Conservation (phyloP, 805 yeast genomes). For the Millerago galiae region DNA sequence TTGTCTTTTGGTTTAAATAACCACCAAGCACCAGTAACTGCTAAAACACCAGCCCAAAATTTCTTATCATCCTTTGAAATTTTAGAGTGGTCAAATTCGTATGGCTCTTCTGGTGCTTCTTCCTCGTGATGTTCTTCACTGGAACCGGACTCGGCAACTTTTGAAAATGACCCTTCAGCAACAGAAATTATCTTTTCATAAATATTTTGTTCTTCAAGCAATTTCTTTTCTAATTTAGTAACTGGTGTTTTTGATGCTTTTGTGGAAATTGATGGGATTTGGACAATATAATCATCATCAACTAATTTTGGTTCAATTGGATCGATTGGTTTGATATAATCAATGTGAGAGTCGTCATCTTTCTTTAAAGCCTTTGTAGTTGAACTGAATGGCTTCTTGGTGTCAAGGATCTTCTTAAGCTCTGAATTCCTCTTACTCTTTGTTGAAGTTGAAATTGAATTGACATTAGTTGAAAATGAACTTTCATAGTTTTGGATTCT, state of each 20-base stretch:
- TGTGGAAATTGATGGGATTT: slow-evolving; percentile 39
- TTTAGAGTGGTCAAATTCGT: slow-evolving; percentile 11
- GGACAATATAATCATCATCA: slow-evolving; percentile 40
- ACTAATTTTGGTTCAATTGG: slow-evolving; percentile 33
- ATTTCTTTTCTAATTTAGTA: slow-evolving; percentile 23
- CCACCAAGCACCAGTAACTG: slow-evolving; percentile 27
- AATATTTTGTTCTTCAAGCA: slow-evolving; percentile 6
- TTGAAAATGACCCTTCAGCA: slow-evolving; percentile 22
- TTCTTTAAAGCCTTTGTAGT: slow-evolving; percentile 32
- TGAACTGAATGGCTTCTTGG: slow-evolving; percentile 9
- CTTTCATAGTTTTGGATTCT: slow-evolving; percentile 25
- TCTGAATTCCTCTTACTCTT: slow-evolving; percentile 5
- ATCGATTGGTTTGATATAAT: slow-evolving; percentile 38
- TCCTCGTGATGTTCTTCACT: slow-evolving; percentile 10
- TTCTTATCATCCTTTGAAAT: slow-evolving; percentile 22
- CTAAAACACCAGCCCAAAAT: slow-evolving; percentile 20
- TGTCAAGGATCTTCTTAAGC: background rate
- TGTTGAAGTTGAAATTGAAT: slow-evolving; percentile 13
- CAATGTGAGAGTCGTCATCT: slow-evolving; percentile 54
- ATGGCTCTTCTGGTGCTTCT: slow-evolving; percentile 14
- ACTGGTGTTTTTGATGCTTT: slow-evolving; percentile 37
- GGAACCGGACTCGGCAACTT: slow-evolving; percentile 18
- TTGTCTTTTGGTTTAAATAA: slow-evolving; percentile 13
- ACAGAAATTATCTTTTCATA: slow-evolving; percentile 19
- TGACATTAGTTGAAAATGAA: slow-evolving; percentile 7